Conservation (phyloP, 2,329 filamentous ascomycete species). For the Colletotrichum musae region DNA sequence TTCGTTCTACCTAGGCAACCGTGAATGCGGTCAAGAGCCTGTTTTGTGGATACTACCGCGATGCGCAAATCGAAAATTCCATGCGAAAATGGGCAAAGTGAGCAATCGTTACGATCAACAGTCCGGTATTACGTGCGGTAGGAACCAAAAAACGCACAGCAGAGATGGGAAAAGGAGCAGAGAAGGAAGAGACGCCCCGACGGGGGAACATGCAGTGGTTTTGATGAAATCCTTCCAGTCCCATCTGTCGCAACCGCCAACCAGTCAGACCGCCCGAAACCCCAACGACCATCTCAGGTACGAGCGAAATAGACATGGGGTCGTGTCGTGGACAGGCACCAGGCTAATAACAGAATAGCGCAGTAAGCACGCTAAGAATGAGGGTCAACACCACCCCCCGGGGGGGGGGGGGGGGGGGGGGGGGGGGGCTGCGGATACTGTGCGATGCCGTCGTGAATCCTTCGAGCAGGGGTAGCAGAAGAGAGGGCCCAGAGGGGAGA, state of each 20-base stretch:
- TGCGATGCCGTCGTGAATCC: conserved; percentile 29
- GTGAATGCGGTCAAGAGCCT: neutral
- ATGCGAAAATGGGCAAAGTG: neutral
- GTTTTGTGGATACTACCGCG: conserved; percentile 8
- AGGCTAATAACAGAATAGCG: conserved; percentile 1
- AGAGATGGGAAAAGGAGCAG: neutral
- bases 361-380: conserved; percentile 17
- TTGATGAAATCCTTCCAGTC: conserved; percentile 15
- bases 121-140: neutral
- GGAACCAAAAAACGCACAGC: neutral
- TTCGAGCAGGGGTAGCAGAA: conserved; percentile 27
- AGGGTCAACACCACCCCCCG: conserved; percentile 5
- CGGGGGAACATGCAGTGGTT: neutral
- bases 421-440: conserved; percentile 10
- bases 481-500: too few species aligned
- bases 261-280: conserved; percentile 1
- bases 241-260: conserved; percentile 1
- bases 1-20: neutral
- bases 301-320: neutral
- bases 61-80: neutral
- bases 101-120: neutral
- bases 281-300: conserved; percentile 14
- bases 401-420: too few species aligned
- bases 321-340: conserved; percentile 6
- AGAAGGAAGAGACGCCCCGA: neutral